Evolutionary conservation across 2,329 filamentous ascomycete species (phyloP).

Genomic region (Bipolaris victoriae): DNA sequence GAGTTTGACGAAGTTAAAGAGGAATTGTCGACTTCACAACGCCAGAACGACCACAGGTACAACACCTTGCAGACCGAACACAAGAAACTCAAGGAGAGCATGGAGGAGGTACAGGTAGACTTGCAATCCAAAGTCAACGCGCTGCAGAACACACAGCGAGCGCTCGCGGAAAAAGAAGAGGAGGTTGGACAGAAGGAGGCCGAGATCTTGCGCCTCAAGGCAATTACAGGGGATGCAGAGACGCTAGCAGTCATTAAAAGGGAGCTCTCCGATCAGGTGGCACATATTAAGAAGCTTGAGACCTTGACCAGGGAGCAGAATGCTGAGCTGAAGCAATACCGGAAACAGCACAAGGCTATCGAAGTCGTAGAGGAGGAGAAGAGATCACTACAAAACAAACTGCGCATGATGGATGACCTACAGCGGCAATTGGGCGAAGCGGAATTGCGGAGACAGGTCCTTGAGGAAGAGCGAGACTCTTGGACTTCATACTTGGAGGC

Average conservation of each 20-base stretch:
- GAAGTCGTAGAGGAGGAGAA: constrained; percentile 97
- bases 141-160: constrained; percentile 68
- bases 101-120: constrained; percentile 67
- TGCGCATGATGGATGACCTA: constrained; percentile 75
- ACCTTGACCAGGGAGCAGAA: constrained; percentile 78
- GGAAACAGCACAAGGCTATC: constrained; percentile 82
- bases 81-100: constrained; percentile 61
- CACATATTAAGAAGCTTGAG: constrained; percentile 87
- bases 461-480: constrained; percentile 85
- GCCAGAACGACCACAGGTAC: constrained; percentile 66
- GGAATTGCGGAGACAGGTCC: constrained; percentile 78
- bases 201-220: constrained; percentile 82
- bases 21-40: constrained; percentile 70
- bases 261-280: constrained; percentile 88
- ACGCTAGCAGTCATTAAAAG: constrained; percentile 83
- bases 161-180: constrained; percentile 71
- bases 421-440: constrained; percentile 80
- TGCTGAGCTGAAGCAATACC: constrained; percentile 78
- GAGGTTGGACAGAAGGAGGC: constrained; percentile 78
- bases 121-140: constrained; percentile 61
- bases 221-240: constrained; percentile 84
- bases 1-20: constrained; percentile 84
- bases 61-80: constrained; percentile 68
- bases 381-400: constrained; percentile 74
- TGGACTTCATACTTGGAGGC: constrained; percentile 87